Percentiles rank a stretch among this genome's conserved stretches.
These are phyloP conservation scores for Epichloe festucae DNA, from an alignment of 2,329 filamentous ascomycete genomes.

Conservation along the genomic window DNA sequence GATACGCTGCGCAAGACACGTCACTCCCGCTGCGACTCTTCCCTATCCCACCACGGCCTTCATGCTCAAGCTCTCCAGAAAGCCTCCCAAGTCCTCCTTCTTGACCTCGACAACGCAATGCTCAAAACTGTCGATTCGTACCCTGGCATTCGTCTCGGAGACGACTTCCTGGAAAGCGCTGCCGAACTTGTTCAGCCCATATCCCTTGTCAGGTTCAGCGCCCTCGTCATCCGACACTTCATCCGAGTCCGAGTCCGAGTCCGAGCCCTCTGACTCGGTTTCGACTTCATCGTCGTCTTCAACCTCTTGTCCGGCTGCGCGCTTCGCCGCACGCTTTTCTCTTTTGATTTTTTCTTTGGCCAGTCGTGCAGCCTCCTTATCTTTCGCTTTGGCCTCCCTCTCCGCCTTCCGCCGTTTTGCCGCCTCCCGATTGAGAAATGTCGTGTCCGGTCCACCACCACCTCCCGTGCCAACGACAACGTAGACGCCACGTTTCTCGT, in stretches of 20 bases:
- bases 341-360: constrained; percentile 45
- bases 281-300: constrained; percentile 38
- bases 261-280: constrained; percentile 30
- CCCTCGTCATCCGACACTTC: constrained; percentile 41
- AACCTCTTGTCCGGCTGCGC: constrained; percentile 26
- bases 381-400: constrained; percentile 49
- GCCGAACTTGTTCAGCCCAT: constrained; percentile 80
- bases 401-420: constrained; percentile 50
- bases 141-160: constrained; percentile 75
- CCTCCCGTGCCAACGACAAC: constrained; percentile 87
- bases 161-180: constrained; percentile 94
- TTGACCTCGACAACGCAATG: constrained; percentile 96
- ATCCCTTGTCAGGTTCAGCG: constrained; percentile 44
- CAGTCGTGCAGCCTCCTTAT: constrained; percentile 42
- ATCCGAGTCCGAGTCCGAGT: constrained; percentile 19
- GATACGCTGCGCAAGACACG: neutral
- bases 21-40: neutral
- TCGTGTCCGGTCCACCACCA: constrained; percentile 62
- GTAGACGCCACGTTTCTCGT: constrained; percentile 78
- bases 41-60: constrained; percentile 62
- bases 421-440: constrained; percentile 54
- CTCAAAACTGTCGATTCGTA: constrained; percentile 92
- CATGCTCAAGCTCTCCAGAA: constrained; percentile 83
- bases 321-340: constrained; percentile 48
- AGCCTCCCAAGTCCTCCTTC: constrained; percentile 87